Conservation (phyloP, 148 eudicot species). For the Selenicereus undatus region DNA sequence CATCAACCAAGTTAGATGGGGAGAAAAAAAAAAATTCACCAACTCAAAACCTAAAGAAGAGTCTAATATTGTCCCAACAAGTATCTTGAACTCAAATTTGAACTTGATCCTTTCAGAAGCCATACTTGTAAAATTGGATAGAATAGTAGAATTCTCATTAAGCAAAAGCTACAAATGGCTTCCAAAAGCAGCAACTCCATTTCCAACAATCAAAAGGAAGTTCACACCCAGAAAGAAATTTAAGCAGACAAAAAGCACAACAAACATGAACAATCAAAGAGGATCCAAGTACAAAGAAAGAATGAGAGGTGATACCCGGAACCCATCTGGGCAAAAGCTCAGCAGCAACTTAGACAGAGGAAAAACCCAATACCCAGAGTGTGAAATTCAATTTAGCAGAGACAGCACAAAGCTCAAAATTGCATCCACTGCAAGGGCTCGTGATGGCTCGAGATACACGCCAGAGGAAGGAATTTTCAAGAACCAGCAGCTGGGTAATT, state of each 20-base stretch:
- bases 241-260: background rate
- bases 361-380: slow-evolving; percentile 12
- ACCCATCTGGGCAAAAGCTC: slow-evolving; percentile 28
- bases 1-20: background rate
- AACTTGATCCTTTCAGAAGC: background rate
- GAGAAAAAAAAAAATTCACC: background rate
- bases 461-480: slow-evolving; percentile 2
- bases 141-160: background rate
- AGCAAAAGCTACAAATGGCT: background rate
- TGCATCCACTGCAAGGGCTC: background rate
- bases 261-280: background rate
- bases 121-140: background rate
- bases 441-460: slow-evolving; percentile 1
- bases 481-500: background rate
- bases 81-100: background rate
- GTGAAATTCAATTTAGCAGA: slow-evolving; percentile 23
- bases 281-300: background rate
- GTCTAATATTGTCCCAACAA: no score
- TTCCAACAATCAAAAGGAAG: background rate
- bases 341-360: slow-evolving; percentile 5
- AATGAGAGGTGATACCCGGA: slow-evolving; percentile 23
- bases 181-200: background rate
- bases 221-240: slow-evolving; percentile 1
- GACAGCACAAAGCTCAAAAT: slow-evolving; percentile 1
- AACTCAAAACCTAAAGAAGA: background rate